A percentile compares a stretch with the other conserved stretches of the same genome.
Conservation (phyloP, 2,329 filamentous ascomycete species). For the Coleophoma eucalyptorum region DNA sequence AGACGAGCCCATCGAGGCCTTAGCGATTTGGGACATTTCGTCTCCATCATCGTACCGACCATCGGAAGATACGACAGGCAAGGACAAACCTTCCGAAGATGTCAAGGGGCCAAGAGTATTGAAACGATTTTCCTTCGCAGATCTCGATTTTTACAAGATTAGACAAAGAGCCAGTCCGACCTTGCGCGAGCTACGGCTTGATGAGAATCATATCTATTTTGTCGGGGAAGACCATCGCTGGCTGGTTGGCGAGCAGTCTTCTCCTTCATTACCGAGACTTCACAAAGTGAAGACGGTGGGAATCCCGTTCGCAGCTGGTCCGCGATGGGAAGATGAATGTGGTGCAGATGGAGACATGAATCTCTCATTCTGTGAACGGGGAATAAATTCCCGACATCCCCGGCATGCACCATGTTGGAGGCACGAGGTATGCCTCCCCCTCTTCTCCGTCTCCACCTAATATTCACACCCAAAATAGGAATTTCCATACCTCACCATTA, state of each 20-base stretch:
- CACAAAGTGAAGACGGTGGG: conserved; percentile 46
- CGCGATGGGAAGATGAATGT: conserved; percentile 45
- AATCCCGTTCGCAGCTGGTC: conserved; percentile 50
- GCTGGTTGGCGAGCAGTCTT: conserved; percentile 41
- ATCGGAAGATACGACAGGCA: conserved; percentile 43
- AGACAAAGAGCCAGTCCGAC: conserved; percentile 47
- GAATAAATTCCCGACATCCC: conserved; percentile 20
- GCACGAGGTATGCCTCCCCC: conserved; percentile 29
- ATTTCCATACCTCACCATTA: neutral
- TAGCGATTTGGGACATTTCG: conserved; percentile 58
- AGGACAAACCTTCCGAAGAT: conserved; percentile 27
- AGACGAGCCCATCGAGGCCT: conserved; percentile 51
- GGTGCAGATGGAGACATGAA: conserved; percentile 25
- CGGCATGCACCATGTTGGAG: conserved; percentile 46
- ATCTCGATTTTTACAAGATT: conserved; percentile 49
- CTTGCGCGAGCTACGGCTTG: conserved; percentile 45
- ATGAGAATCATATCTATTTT: conserved; percentile 45
- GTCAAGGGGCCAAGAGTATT: conserved; percentile 39
- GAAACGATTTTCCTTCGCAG: conserved; percentile 42
- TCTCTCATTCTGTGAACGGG: conserved; percentile 17
- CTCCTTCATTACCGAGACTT: conserved; percentile 33
- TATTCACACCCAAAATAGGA: neutral
- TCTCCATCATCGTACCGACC: conserved; percentile 42
- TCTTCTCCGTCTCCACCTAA: neutral
- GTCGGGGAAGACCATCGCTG: conserved; percentile 52